phyloP scores from a whole-genome alignment of 2,329 filamentous ascomycete genomes.

The Aotearoamyces nothofagi region DNA sequence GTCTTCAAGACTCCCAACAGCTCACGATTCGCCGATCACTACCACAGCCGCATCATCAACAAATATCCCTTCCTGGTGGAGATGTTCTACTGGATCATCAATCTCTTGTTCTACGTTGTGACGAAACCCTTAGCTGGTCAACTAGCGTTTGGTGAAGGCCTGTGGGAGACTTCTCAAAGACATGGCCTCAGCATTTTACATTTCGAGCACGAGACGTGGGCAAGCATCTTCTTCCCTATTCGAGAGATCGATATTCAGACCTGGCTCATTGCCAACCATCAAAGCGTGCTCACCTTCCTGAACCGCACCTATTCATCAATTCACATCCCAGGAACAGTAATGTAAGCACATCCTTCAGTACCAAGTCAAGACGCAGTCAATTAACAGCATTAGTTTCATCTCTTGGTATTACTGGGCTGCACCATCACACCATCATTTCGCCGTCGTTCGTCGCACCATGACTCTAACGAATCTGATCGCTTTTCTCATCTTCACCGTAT shows the following conservation, averaged over 20 bases:
- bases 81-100: conserved; percentile 61
- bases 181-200: conserved; percentile 27
- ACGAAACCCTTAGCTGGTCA: neutral
- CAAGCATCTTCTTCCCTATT: conserved; percentile 19
- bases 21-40: conserved; percentile 37
- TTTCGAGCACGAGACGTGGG: conserved; percentile 21
- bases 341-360: conserved; percentile 19
- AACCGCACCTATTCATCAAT: conserved; percentile 33
- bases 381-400: conserved; percentile 14
- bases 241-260: conserved; percentile 28
- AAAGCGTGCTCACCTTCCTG: conserved; percentile 25
- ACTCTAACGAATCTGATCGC: conserved; percentile 45
- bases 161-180: conserved; percentile 29
- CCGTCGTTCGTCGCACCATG: conserved; percentile 41
- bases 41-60: conserved; percentile 43
- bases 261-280: conserved; percentile 27
- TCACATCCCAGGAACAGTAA: conserved; percentile 33
- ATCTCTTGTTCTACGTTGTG: conserved; percentile 40
- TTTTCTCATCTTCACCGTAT: conserved; percentile 45
- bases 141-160: conserved; percentile 13
- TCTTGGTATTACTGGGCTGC: conserved; percentile 24
- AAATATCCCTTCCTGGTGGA: conserved; percentile 56
- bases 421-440: conserved; percentile 26
- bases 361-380: neutral
- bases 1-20: conserved; percentile 36